Evolutionary conservation across 2,329 filamentous ascomycete species (phyloP).

Genomic region (Macrophomina phaseolina): DNA sequence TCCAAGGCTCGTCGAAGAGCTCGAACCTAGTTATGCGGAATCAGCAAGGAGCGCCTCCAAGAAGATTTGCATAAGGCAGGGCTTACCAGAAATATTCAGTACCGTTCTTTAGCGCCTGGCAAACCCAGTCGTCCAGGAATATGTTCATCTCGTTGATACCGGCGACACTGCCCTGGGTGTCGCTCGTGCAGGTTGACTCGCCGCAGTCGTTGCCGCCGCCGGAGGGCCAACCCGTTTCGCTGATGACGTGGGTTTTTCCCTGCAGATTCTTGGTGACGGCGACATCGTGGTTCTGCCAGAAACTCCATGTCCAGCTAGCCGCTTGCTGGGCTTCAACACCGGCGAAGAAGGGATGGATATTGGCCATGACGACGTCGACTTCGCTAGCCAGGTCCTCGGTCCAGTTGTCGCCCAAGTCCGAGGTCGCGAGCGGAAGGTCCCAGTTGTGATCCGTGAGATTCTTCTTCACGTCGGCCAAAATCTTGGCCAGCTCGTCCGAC

Average conservation of each 20-base stretch:
- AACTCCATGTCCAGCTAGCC: slow-evolving; percentile 79
- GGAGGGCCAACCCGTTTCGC: slow-evolving; percentile 90
- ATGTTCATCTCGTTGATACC: slow-evolving; percentile 80
- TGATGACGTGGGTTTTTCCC: slow-evolving; percentile 74
- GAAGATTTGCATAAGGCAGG: neutral
- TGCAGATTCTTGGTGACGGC: slow-evolving; percentile 63
- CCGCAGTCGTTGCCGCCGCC: slow-evolving; percentile 82
- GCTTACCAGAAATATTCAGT: slow-evolving; percentile 91
- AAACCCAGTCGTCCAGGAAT: slow-evolving; percentile 89
- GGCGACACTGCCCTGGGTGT: slow-evolving; percentile 71
- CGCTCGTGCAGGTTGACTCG: slow-evolving; percentile 61
- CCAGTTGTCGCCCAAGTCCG: slow-evolving; percentile 91
- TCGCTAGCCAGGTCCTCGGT: slow-evolving; percentile 68
- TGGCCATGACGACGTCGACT: slow-evolving; percentile 92
- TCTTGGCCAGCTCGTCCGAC: slow-evolving; percentile 63
- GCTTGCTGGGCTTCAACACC: slow-evolving; percentile 73
- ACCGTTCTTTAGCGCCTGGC: slow-evolving; percentile 75
- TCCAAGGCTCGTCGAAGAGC: slow-evolving; percentile 97
- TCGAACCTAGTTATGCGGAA: slow-evolving; percentile 68
- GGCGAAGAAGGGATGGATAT: slow-evolving; percentile 95
- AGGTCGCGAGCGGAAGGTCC: slow-evolving; percentile 79
- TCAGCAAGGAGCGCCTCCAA: neutral
- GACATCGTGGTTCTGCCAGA: slow-evolving; percentile 77
- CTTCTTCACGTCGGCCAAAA: slow-evolving; percentile 71
- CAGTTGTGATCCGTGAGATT: slow-evolving; percentile 69